These are phyloP conservation scores for Peniophora sp. DNA, from an alignment of 1,284 basidiomycete species.

Conservation along the genomic window DNA sequence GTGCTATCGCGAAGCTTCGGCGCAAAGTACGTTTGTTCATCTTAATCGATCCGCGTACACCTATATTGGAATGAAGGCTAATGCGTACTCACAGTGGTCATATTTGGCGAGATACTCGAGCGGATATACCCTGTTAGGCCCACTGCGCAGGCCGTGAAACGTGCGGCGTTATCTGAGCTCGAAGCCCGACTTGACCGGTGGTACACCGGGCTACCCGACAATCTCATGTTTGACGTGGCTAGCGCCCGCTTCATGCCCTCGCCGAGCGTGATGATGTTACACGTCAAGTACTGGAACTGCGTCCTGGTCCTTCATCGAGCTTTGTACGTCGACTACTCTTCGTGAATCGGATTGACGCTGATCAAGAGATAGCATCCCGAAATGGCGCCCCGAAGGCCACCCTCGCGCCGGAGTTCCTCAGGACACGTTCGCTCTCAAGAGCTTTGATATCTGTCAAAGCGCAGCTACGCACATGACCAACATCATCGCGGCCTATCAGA, in stretches of 20 bases:
- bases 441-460: slow-evolving; percentile 70
- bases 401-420: slow-evolving; percentile 7
- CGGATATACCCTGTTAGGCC: slow-evolving; percentile 69
- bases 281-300: slow-evolving; percentile 73
- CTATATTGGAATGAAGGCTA: no score
- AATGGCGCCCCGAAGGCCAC: slow-evolving; percentile 35
- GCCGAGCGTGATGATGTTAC: slow-evolving; percentile 63
- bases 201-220: slow-evolving; percentile 64
- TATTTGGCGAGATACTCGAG: slow-evolving; percentile 60
- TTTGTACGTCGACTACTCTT: slow-evolving; percentile 48
- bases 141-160: slow-evolving; percentile 35
- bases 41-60: slow-evolving; percentile 2
- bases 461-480: slow-evolving; percentile 71
- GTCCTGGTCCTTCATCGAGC: slow-evolving; percentile 74
- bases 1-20: slow-evolving; percentile 52
- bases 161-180: slow-evolving; percentile 39
- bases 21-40: slow-evolving; percentile 41
- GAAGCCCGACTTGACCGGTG: slow-evolving; percentile 71
- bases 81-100: slow-evolving; percentile 36
- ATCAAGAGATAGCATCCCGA: slow-evolving; percentile 44
- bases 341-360: background rate
- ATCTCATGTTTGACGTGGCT: slow-evolving; percentile 50
- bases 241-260: slow-evolving; percentile 45
- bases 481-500: slow-evolving; percentile 51
- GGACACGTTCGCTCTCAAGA: slow-evolving; percentile 38